phyloP scores from a whole-genome alignment of 306 rosid species.

The Cicer chorassanicum region DNA sequence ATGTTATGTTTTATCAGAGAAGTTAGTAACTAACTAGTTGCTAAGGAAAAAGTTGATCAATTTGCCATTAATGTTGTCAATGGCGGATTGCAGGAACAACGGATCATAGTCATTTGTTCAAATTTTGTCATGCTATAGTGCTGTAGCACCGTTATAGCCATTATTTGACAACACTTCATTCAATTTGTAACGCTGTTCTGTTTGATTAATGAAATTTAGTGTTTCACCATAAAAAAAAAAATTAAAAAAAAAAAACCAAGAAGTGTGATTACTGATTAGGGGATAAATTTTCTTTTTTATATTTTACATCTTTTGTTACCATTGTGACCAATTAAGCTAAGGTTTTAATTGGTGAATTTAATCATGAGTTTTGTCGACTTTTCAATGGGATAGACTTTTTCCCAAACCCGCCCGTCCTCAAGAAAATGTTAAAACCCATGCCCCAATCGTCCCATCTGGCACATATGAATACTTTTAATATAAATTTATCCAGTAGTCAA shows the following conservation, averaged over 20 bases:
- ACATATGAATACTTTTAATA: background rate
- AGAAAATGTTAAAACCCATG: background rate
- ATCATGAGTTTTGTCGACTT: background rate
- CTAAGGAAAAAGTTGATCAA: constrained; percentile 23
- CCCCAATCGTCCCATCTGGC: background rate
- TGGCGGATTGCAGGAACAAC: too few relatives aligned
- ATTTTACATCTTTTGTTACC: background rate
- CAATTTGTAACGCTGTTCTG: too few relatives aligned
- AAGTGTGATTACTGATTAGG: background rate
- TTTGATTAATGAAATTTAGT: too few relatives aligned
- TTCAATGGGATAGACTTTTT: background rate
- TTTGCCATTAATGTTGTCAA: background rate
- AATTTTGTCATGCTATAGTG: too few relatives aligned
- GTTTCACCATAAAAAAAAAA: too few relatives aligned
- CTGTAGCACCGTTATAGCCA: too few relatives aligned
- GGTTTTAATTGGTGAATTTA: background rate
- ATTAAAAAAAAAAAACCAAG: background rate
- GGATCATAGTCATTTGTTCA: too few relatives aligned
- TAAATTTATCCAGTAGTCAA: constrained; percentile 1
- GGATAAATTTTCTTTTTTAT: background rate
- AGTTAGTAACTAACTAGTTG: background rate
- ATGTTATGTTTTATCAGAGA: background rate
- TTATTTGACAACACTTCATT: too few relatives aligned
- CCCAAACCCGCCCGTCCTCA: background rate
- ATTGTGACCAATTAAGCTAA: background rate